A percentile compares a stretch with the other conserved stretches of the same genome.
Conservation (phyloP, 2,329 filamentous ascomycete genomes). For the Cercospora janseana region DNA sequence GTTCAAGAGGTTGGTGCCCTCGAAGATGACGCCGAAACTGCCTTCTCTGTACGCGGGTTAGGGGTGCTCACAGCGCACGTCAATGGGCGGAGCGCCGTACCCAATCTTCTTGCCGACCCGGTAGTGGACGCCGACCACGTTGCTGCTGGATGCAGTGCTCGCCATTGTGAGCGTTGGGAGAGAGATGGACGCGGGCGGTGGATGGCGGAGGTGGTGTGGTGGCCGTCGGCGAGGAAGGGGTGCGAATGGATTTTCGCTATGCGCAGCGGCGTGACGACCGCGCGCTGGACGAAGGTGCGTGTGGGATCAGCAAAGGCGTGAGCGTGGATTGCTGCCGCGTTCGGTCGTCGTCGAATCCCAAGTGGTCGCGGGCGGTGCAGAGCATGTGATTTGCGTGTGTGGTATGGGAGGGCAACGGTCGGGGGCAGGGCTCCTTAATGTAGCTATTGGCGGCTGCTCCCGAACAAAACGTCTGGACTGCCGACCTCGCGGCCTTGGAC, state of each 20-base stretch:
- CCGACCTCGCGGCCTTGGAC: slow-evolving; percentile 4
- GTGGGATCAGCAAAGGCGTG: slow-evolving; percentile 2
- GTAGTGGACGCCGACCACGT: slow-evolving; percentile 98
- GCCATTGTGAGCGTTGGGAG: slow-evolving; percentile 15
- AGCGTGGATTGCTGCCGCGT: slow-evolving; percentile 1
- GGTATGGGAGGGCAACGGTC: slow-evolving; percentile 4
- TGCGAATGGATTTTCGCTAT: slow-evolving; percentile 1
- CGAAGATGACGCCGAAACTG: slow-evolving; percentile 97
- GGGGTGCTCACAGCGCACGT: slow-evolving; percentile 12
- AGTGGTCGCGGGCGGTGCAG: slow-evolving; percentile 1
- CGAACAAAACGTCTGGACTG: slow-evolving; percentile 1
- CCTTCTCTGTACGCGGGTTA: slow-evolving; percentile 59
- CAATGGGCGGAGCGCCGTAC: slow-evolving; percentile 16
- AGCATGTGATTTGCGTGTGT: slow-evolving; percentile 3
- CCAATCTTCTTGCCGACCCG: slow-evolving; percentile 99
- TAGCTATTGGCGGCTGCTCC: not conserved
- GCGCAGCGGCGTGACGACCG: slow-evolving; percentile 6
- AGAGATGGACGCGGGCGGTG: not conserved
- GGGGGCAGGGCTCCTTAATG: slow-evolving; percentile 1
- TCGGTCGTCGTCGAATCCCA: slow-evolving; percentile 1
- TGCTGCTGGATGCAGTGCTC: slow-evolving; percentile 53
- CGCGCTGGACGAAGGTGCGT: not conserved
- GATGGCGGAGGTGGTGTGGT: slow-evolving; percentile 2
- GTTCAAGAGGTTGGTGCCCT: slow-evolving; percentile 97
- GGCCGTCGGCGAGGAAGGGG: not conserved